Evolutionary conservation across 257 asterid species (phyloP).

Genomic region (Jacaranda copaia): DNA sequence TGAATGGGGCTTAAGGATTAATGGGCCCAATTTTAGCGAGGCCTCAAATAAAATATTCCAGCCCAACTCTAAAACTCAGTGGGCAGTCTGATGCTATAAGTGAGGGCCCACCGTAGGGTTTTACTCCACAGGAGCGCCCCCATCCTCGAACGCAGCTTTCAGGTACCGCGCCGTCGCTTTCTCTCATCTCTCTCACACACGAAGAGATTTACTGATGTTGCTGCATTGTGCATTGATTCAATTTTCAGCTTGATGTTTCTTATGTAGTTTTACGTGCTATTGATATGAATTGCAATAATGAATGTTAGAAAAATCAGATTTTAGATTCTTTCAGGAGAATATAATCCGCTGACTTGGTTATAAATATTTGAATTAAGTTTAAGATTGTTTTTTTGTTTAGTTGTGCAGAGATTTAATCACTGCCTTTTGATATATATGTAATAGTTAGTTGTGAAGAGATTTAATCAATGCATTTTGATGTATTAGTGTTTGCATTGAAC

Average conservation of each 20-base stretch:
- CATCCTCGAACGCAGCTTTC: slow-evolving; percentile 36
- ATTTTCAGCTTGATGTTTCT: not conserved
- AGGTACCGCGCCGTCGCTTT: slow-evolving; percentile 26
- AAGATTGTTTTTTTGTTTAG: not conserved
- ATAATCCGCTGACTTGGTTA: not conserved
- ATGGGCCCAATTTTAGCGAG: not conserved
- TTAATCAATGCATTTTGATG: not conserved
- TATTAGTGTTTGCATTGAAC: not conserved
- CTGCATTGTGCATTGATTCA: not conserved
- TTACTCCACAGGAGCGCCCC: slow-evolving; percentile 19
- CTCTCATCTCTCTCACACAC: slow-evolving; percentile 18
- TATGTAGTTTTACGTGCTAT: not conserved
- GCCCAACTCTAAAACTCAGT: slow-evolving; percentile 10
- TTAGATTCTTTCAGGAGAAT: not conserved
- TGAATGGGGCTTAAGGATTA: not conserved
- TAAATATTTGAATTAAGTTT: not conserved
- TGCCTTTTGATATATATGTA: too few relatives aligned
- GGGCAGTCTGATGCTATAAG: slow-evolving; percentile 24
- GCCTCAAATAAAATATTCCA: not conserved
- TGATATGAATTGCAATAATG: not conserved
- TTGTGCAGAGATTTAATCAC: not conserved
- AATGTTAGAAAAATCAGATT: not conserved
- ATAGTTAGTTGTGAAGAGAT: not conserved
- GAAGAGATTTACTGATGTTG: not conserved
- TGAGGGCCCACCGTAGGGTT: slow-evolving; percentile 41